Evolutionary conservation across 768 basidiomycete species (phyloP).

Genomic region (Collybia nuda): DNA sequence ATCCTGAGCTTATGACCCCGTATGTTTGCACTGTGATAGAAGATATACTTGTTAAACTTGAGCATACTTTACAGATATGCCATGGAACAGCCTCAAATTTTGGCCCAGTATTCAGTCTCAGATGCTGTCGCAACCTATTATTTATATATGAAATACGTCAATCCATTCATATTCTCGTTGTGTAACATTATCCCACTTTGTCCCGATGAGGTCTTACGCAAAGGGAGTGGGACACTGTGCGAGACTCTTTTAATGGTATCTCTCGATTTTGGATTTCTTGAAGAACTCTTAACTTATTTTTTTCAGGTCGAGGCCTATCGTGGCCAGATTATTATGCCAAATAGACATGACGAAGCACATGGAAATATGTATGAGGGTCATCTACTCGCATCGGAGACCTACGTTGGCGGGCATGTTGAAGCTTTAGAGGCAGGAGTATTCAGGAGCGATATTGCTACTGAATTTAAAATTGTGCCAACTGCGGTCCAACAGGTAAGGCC

Average conservation of each 20-base stretch:
- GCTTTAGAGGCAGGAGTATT: constrained; percentile 98
- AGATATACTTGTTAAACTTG: neutral
- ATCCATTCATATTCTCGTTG: constrained; percentile 98
- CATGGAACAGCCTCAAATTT: constrained; percentile 88
- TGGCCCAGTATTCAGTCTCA: constrained; percentile 98
- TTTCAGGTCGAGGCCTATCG: constrained; percentile 91
- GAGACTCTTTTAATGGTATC: constrained; percentile 95
- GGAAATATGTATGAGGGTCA: constrained; percentile 95
- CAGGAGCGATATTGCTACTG: constrained; percentile 89
- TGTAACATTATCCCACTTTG: constrained; percentile 98
- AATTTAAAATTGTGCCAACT: constrained; percentile 91
- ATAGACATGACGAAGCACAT: constrained; percentile 90
- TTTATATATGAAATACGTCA: constrained; percentile 99
- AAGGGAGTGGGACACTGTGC: constrained; percentile 95
- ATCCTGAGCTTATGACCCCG: constrained; percentile 99
- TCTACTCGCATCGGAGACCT: constrained; percentile 95
- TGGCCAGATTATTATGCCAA: constrained; percentile 94
- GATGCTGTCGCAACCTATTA: constrained; percentile 99
- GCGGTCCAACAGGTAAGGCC: constrained; percentile 76
- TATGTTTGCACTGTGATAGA: constrained; percentile 39
- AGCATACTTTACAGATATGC: constrained; percentile 69
- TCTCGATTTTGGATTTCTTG: neutral
- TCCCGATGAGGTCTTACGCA: constrained; percentile 94
- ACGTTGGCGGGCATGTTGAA: constrained; percentile 98
- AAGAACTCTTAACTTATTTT: constrained; percentile 2